phyloP scores from a whole-genome alignment of 1,284 basidiomycete genomes.

The Irpex sp. region DNA sequence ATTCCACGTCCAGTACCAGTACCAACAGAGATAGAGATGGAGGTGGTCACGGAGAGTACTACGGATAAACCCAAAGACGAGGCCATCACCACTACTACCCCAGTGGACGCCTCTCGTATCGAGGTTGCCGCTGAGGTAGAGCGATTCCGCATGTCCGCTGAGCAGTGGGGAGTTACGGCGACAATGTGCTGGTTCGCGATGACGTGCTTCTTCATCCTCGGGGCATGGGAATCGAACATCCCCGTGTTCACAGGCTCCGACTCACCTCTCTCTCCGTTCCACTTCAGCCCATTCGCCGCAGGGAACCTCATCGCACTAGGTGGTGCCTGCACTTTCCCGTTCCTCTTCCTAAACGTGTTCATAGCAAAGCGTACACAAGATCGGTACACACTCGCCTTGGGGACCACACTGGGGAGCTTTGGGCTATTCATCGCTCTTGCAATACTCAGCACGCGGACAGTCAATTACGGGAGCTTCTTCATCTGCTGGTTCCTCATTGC shows the following conservation, averaged over 20 bases:
- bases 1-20: conserved; percentile 24
- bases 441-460: conserved; percentile 36
- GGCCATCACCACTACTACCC: background rate
- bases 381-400: conserved; percentile 50
- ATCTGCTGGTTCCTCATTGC: conserved; percentile 66
- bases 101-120: conserved; percentile 1
- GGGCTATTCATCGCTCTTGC: conserved; percentile 51
- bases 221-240: conserved; percentile 69
- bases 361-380: conserved; percentile 58
- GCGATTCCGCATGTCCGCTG: conserved; percentile 14
- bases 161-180: conserved; percentile 45
- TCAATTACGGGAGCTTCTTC: conserved; percentile 52
- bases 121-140: background rate
- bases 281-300: conserved; percentile 56
- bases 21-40: background rate
- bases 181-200: conserved; percentile 75
- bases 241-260: conserved; percentile 59
- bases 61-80: background rate
- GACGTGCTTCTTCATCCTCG: conserved; percentile 71
- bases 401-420: conserved; percentile 44
- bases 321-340: conserved; percentile 59
- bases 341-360: conserved; percentile 60
- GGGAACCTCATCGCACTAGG: conserved; percentile 70
- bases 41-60: conserved; percentile 11
- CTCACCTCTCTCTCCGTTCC: conserved; percentile 57